Conservation (phyloP, 2,329 filamentous ascomycete species). For the Hymenoscyphus fraxineus region DNA sequence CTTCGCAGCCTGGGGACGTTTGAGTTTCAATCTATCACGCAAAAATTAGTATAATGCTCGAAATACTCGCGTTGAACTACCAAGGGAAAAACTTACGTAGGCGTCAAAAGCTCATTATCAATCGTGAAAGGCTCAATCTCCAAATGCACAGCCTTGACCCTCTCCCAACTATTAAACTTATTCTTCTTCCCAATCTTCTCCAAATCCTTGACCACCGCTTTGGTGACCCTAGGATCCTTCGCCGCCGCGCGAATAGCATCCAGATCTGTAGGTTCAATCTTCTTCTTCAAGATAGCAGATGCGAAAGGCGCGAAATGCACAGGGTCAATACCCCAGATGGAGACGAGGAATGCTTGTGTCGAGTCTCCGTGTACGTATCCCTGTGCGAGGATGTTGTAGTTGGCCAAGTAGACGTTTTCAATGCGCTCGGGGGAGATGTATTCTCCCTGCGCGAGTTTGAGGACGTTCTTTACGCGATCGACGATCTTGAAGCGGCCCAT, state of each 20-base stretch:
- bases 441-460: conserved; percentile 96
- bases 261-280: conserved; percentile 60
- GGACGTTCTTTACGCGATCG: conserved; percentile 97
- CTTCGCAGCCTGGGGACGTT: conserved; percentile 65
- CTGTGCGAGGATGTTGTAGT: conserved; percentile 70
- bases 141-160: conserved; percentile 68
- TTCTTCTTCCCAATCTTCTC: conserved; percentile 74
- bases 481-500: conserved; percentile 87
- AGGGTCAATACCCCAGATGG: conserved; percentile 82
- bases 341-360: conserved; percentile 76
- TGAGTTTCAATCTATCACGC: conserved; percentile 60
- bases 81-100: conserved; percentile 60
- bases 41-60: conserved; percentile 13
- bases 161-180: conserved; percentile 91
- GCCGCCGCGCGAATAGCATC: conserved; percentile 64
- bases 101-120: conserved; percentile 85
- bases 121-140: conserved; percentile 87
- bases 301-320: conserved; percentile 79
- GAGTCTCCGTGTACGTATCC: conserved; percentile 91
- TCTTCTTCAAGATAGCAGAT: conserved; percentile 67
- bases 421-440: conserved; percentile 97
- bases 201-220: conserved; percentile 73
- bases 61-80: background rate
- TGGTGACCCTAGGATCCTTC: conserved; percentile 65
- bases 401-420: conserved; percentile 88